Evolutionary conservation across 2,329 filamentous ascomycete genomes (phyloP).

Genomic region (Ophiostoma novo-ulmi): DNA sequence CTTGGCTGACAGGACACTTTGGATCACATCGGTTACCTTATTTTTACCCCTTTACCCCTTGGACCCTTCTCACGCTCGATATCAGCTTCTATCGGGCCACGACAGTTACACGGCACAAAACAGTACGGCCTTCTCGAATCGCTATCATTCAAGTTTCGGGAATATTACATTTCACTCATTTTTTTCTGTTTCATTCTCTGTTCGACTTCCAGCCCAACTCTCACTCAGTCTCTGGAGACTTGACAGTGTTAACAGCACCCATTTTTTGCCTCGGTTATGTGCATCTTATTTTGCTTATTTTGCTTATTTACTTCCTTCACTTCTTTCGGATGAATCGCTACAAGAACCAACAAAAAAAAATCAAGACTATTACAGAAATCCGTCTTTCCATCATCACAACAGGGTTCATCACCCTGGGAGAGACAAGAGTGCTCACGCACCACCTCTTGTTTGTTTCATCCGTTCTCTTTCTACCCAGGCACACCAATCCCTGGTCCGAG

Average conservation of each 20-base stretch:
- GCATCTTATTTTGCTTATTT: background rate
- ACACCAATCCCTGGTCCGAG: background rate
- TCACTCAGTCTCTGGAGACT: constrained; percentile 14
- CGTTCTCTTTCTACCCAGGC: background rate
- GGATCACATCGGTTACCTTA: background rate
- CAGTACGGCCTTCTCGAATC: constrained; percentile 9
- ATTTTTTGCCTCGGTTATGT: background rate
- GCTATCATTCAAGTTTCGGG: background rate
- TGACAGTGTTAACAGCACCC: background rate
- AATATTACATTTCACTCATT: constrained; percentile 13
- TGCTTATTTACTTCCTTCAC: background rate
- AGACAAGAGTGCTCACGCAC: background rate
- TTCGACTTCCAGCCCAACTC: background rate
- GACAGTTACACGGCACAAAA: constrained; percentile 15
- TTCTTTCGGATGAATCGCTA: background rate
- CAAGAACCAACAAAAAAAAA: constrained; percentile 1
- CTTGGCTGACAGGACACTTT: constrained; percentile 7
- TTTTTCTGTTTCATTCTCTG: background rate
- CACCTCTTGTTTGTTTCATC: background rate
- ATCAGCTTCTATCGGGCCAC: background rate
- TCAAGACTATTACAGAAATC: background rate
- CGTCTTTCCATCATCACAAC: background rate
- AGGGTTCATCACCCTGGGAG: constrained; percentile 4
- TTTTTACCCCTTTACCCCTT: background rate
- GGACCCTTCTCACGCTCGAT: background rate